A percentile compares a stretch with the other conserved stretches of the same genome.
These are phyloP conservation scores for Cylindrotheca closterium DNA, from an alignment of 108 stramenopile species.

Conservation along the genomic window DNA sequence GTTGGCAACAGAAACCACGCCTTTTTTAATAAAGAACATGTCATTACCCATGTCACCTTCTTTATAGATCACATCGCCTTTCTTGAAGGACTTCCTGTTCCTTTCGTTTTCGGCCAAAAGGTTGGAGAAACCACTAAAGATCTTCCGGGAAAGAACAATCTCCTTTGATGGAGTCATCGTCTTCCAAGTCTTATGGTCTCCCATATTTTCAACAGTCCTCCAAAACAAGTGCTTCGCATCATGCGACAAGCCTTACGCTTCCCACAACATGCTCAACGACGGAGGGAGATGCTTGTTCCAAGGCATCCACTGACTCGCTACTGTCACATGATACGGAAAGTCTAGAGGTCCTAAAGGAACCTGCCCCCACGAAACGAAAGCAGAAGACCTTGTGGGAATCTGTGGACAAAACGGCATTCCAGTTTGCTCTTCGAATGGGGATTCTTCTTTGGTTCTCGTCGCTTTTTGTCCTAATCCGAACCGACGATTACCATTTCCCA, in stretches of 20 bases:
- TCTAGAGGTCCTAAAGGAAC: not conserved
- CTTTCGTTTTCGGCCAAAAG: conserved; percentile 70
- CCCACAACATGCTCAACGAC: no score
- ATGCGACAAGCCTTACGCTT: no score
- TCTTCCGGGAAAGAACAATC: not conserved
- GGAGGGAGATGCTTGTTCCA: not conserved
- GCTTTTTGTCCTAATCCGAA: conserved; percentile 23
- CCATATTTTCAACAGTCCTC: no score
- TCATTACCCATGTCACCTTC: conserved; percentile 68
- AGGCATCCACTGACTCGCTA: not conserved
- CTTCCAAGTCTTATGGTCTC: no score
- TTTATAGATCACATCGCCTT: conserved; percentile 60
- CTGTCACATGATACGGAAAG: not conserved
- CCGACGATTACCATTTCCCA: conserved; percentile 5
- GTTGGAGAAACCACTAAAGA: conserved; percentile 50
- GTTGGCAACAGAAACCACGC: conserved; percentile 59
- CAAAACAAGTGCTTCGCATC: no score
- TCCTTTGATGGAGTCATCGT: no score
- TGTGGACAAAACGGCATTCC: conserved; percentile 26
- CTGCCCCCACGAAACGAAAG: conserved; percentile 2
- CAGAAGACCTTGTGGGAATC: not conserved
- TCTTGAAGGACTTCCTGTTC: conserved; percentile 56
- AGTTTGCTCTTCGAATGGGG: conserved; percentile 32
- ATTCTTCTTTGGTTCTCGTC: conserved; percentile 14
- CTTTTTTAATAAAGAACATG: conserved; percentile 78